Conservation (phyloP, 805 yeast species). For the Starmerella apicola region DNA sequence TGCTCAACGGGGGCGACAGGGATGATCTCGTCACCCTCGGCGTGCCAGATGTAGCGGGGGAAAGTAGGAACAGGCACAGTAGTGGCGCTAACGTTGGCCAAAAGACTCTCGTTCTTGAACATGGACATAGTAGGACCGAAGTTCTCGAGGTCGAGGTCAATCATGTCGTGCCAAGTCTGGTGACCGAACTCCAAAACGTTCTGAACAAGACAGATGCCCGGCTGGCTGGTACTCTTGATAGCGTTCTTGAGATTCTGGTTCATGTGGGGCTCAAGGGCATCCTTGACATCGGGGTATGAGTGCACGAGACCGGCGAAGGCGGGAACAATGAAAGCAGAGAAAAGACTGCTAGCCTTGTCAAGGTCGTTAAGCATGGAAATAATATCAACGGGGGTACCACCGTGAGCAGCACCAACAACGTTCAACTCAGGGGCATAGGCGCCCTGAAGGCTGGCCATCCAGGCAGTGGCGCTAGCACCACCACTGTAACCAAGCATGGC, state of each 20-base stretch:
- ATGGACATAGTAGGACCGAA: slow-evolving; percentile 6
- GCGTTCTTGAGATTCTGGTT: slow-evolving; percentile 11
- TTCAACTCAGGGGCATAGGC: slow-evolving; percentile 23
- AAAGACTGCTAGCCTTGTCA: slow-evolving; percentile 9
- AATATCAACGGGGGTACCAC: slow-evolving; percentile 13
- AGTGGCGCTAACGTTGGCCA: slow-evolving; percentile 7
- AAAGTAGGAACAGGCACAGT: slow-evolving; percentile 17
- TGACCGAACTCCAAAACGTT: background rate
- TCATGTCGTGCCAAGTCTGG: background rate
- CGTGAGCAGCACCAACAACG: slow-evolving; percentile 19
- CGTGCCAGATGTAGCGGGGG: slow-evolving; percentile 22
- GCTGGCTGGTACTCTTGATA: background rate
- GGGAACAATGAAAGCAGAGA: slow-evolving; percentile 19
- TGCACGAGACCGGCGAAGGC: slow-evolving; percentile 13
- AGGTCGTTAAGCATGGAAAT: slow-evolving; percentile 7
- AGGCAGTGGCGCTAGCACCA: slow-evolving; percentile 19
- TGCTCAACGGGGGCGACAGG: slow-evolving; percentile 14
- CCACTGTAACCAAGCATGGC: slow-evolving; percentile 13
- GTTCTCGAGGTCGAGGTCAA: slow-evolving; percentile 16
- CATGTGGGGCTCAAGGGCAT: slow-evolving; percentile 13
- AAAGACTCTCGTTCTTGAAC: slow-evolving; percentile 5
- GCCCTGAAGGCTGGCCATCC: slow-evolving; percentile 23
- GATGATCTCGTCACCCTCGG: slow-evolving; percentile 20
- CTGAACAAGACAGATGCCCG: background rate
- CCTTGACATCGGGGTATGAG: slow-evolving; percentile 19